These are phyloP conservation scores for Fusarium anguioides DNA, from an alignment of 2,329 filamentous ascomycete genomes.

Conservation along the genomic window DNA sequence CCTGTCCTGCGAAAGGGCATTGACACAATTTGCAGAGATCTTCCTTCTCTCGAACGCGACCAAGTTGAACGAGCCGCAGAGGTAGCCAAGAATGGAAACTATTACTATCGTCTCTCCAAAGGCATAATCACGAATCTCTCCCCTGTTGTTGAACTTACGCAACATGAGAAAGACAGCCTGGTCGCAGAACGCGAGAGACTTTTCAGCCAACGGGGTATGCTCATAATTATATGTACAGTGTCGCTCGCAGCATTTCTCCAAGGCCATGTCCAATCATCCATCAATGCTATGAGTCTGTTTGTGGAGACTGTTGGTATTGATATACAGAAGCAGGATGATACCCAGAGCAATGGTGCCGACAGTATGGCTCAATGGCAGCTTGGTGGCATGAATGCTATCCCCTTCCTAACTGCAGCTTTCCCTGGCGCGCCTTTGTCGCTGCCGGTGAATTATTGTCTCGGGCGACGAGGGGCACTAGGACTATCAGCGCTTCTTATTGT, in stretches of 20 bases:
- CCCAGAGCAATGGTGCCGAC: not conserved
- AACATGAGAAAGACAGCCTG: slow-evolving; percentile 2
- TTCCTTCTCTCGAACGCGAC: not conserved
- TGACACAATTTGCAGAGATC: slow-evolving; percentile 1
- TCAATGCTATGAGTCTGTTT: slow-evolving; percentile 53
- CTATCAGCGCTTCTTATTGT: slow-evolving; percentile 53
- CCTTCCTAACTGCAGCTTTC: slow-evolving; percentile 52
- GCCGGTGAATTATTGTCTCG: slow-evolving; percentile 53
- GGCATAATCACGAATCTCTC: not conserved
- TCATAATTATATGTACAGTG: slow-evolving; percentile 47
- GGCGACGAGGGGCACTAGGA: slow-evolving; percentile 53
- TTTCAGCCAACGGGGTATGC: slow-evolving; percentile 29
- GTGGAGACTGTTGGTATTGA: slow-evolving; percentile 26
- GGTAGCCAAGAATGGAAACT: slow-evolving; percentile 15
- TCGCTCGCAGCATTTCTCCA: slow-evolving; percentile 57
- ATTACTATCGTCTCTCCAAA: slow-evolving; percentile 24
- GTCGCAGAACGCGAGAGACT: slow-evolving; percentile 48
- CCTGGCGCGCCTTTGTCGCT: slow-evolving; percentile 52
- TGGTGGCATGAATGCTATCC: slow-evolving; percentile 52
- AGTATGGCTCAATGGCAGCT: slow-evolving; percentile 27
- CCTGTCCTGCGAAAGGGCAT: not conserved
- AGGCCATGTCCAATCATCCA: slow-evolving; percentile 56
- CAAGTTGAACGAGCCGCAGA: slow-evolving; percentile 19
- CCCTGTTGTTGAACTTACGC: not conserved
- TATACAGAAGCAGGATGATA: not conserved